Conservation (phyloP, 2,329 filamentous ascomycete species). For the Xylaria sp. region DNA sequence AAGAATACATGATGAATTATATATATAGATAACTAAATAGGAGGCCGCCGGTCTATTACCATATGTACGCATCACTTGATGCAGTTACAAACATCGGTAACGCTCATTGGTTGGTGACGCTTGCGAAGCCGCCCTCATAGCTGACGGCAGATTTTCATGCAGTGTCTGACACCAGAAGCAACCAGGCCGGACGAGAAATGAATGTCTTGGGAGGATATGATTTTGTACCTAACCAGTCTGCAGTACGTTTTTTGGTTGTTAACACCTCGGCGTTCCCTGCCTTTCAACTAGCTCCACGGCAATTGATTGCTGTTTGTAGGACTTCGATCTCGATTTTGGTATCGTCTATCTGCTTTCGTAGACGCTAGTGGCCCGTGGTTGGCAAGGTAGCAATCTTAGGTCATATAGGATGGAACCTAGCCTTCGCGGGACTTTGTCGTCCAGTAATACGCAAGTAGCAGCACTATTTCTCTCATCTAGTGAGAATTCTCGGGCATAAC, state of each 20-base stretch:
- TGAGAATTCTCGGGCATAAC: neutral
- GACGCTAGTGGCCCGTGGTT: neutral
- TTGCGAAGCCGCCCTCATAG: conserved; percentile 9
- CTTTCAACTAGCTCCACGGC: neutral
- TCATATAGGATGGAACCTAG: neutral
- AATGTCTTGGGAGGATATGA: neutral
- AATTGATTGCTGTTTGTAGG: neutral
- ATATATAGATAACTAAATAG: neutral
- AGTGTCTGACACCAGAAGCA: neutral
- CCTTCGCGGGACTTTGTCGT: neutral
- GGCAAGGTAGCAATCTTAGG: neutral
- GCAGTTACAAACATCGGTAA: neutral
- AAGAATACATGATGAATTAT: neutral
- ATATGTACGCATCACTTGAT: neutral
- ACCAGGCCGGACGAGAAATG: neutral
- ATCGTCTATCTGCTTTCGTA: neutral
- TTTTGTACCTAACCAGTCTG: neutral
- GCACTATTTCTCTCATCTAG: neutral
- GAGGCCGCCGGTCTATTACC: neutral
- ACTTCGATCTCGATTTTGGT: neutral
- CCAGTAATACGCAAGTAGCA: neutral
- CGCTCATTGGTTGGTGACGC: conserved; percentile 7
- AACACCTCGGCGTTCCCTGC: neutral
- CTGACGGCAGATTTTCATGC: conserved; percentile 30
- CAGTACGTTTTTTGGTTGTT: neutral